These are phyloP conservation scores for Russula earlei DNA, from an alignment of 768 basidiomycete genomes.

Conservation along the genomic window DNA sequence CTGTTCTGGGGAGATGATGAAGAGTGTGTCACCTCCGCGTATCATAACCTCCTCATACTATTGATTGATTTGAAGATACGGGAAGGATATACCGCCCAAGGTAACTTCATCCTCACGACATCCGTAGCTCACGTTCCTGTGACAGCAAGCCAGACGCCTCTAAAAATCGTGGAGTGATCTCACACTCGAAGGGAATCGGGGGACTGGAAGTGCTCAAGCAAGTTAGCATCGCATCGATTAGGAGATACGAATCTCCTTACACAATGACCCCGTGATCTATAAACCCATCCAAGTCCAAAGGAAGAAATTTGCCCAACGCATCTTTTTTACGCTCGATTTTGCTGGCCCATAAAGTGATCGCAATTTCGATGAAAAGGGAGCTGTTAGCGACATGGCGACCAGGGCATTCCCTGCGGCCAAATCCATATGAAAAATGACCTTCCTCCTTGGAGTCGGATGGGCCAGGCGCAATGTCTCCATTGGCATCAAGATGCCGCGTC, in stretches of 20 bases:
- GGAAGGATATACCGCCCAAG: no score
- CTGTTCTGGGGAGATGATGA: no score
- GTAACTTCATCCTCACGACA: neutral
- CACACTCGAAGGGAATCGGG: neutral
- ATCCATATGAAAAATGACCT: neutral
- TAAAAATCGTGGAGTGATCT: neutral
- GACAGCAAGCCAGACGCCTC: neutral
- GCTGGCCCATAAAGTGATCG: neutral
- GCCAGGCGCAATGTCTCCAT: neutral
- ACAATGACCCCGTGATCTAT: neutral
- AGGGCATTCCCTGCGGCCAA: neutral
- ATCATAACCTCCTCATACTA: no score
- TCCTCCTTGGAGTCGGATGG: neutral
- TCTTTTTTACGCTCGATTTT: neutral
- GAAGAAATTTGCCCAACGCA: neutral
- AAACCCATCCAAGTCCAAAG: neutral
- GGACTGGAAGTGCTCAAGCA: neutral
- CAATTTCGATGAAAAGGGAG: neutral
- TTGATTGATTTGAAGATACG: no score
- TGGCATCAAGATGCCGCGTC: neutral
- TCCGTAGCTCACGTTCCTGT: neutral
- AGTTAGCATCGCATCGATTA: neutral
- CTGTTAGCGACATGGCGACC: neutral
- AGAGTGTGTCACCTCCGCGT: no score
- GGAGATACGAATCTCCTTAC: neutral